Conservation (phyloP, 192 early-diverging fungal species). For the Entophlyctis luteolus region DNA sequence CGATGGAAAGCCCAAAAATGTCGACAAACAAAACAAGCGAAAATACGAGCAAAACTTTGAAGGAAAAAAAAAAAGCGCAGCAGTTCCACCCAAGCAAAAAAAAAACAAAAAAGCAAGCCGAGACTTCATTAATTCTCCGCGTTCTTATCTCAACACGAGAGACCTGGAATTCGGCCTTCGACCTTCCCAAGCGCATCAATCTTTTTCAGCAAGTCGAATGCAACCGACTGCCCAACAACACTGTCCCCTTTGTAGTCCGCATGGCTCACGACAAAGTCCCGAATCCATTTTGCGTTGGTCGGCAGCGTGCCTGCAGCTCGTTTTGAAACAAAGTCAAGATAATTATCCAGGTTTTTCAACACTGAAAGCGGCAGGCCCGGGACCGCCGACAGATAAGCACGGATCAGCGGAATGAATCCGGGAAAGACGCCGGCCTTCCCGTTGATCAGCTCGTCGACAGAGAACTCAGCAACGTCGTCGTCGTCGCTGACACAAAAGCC, state of each 20-base stretch:
- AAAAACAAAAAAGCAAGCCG: background rate
- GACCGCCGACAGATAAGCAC: constrained; percentile 76
- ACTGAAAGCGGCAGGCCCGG: constrained; percentile 60
- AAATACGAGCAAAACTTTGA: background rate
- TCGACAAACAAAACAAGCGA: background rate
- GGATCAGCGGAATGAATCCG: constrained; percentile 80
- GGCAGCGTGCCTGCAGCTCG: constrained; percentile 77
- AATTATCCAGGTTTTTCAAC: constrained; percentile 64
- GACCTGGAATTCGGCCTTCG: constrained; percentile 2
- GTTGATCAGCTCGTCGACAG: constrained; percentile 90
- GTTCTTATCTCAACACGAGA: background rate
- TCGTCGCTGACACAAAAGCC: constrained; percentile 7
- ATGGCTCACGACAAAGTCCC: constrained; percentile 81
- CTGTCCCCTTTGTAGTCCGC: constrained; percentile 87
- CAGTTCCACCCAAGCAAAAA: background rate
- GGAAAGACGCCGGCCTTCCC: constrained; percentile 69
- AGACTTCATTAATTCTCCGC: background rate
- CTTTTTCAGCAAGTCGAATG: constrained; percentile 75
- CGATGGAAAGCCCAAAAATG: no score
- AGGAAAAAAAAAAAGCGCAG: background rate
- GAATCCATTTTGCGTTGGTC: constrained; percentile 87
- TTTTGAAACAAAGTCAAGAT: constrained; percentile 73
- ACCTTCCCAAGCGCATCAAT: constrained; percentile 15
- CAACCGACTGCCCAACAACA: constrained; percentile 77
- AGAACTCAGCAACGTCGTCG: constrained; percentile 59